Percentiles rank a stretch among this genome's conserved stretches.
These are phyloP conservation scores for Pholiota conissans DNA, from an alignment of 768 basidiomycete genomes.

Conservation along the genomic window DNA sequence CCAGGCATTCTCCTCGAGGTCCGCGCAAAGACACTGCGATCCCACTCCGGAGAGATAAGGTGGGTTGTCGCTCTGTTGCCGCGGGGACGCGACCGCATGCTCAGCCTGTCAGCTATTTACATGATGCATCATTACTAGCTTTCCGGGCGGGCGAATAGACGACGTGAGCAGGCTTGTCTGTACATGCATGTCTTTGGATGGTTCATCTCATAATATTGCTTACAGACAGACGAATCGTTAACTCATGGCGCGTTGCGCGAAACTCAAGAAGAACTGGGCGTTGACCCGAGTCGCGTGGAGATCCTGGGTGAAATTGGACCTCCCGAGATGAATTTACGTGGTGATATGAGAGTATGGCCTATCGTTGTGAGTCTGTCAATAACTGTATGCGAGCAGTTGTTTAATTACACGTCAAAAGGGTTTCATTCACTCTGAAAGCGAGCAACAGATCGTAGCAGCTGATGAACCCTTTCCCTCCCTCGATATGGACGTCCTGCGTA, in stretches of 20 bases:
- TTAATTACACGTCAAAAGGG: constrained; percentile 19
- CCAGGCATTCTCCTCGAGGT: constrained; percentile 76
- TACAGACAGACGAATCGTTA: constrained; percentile 55
- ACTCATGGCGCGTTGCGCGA: constrained; percentile 66
- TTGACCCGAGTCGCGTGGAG: constrained; percentile 59
- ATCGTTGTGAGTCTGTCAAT: constrained; percentile 57
- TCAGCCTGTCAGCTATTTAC: background rate
- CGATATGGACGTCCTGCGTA: constrained; percentile 46
- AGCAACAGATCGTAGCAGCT: constrained; percentile 2
- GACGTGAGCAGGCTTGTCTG: constrained; percentile 44
- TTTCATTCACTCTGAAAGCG: constrained; percentile 26
- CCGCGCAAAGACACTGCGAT: constrained; percentile 59
- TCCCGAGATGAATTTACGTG: constrained; percentile 54
- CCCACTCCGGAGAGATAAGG: constrained; percentile 86
- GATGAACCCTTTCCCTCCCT: constrained; percentile 62
- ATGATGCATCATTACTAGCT: constrained; percentile 40
- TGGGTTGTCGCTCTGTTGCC: constrained; percentile 21
- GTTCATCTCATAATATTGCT: constrained; percentile 14
- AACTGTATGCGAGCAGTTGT: background rate
- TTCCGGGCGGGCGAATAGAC: constrained; percentile 75
- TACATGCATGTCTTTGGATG: constrained; percentile 2
- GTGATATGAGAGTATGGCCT: constrained; percentile 70
- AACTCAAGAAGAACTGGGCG: constrained; percentile 72
- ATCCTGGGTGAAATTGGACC: constrained; percentile 67
- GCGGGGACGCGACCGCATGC: background rate